Base-by-base conservation (phyloP, 2,329 filamentous ascomycete genomes). In the Monilinia aucupariae region DNA sequence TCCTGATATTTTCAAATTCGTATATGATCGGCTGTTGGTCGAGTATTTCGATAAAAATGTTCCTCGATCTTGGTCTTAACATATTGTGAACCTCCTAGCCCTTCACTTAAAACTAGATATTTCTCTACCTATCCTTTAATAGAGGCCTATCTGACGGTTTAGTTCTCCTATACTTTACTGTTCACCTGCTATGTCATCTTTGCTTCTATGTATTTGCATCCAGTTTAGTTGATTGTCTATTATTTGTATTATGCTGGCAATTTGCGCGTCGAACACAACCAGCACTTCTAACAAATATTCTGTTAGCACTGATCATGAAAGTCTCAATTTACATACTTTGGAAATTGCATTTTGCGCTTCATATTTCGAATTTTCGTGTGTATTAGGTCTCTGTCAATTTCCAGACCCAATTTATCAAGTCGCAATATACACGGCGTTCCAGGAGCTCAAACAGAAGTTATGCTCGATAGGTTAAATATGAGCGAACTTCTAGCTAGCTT, bases 1-100 rank as follows among this genome's bases (percentile, higher is more conserved):
- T 84, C 81, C 10, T 78, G 77, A 2, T 77, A 78, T 10, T 77
- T 77, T 4, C 80, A 65, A 20, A 80, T 77, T 41, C 74, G 71
- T 34, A 77, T 70, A 10, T 73, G 68, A 12, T 66, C 65, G 4
- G 77, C 75, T 59, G 74, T 77, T 4, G 73, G 72, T 53, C 79
- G 77, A 2, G 70, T 69, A 9, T 72, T 70, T 5, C 59, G 70
- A 32, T 64, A 62, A 49, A 79, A 73, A 2, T 74, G 70, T n/a
- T 76, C 69, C 53, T 79, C 73, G 2, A 81, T 72, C 20, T 72
- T 70, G 27, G 78, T 73, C n/a, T 78, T 75, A 5, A 80, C 77
- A 64, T 81, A 80, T 59, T 74, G 75, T 0, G 78, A 80, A 63
- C 78, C 79, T 7, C 78, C 78, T 1, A 81, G 70, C 0, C 79